Evolutionary conservation across 2,329 filamentous ascomycete species (phyloP).

Genomic region (Metarhizium guizhouense): DNA sequence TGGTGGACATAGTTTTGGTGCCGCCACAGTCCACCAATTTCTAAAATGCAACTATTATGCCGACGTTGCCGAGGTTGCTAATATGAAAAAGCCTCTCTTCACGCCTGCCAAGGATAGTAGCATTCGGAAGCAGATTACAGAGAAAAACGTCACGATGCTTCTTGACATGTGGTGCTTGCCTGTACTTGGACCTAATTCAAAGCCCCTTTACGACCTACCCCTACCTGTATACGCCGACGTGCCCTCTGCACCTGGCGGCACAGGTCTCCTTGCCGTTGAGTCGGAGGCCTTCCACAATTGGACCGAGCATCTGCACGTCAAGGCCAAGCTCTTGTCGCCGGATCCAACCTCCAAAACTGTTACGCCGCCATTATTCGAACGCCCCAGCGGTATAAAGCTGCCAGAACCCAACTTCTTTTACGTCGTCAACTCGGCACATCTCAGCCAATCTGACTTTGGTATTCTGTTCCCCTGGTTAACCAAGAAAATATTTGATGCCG

Average conservation of each 20-base stretch:
- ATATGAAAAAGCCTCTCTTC: constrained; percentile 51
- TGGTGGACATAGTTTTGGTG: constrained; percentile 75
- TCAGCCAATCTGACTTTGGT: constrained; percentile 78
- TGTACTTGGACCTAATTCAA: constrained; percentile 51
- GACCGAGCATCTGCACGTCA: constrained; percentile 61
- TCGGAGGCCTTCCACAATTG: constrained; percentile 75
- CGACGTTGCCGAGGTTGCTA: constrained; percentile 32
- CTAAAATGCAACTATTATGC: constrained; percentile 72
- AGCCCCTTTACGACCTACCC: constrained; percentile 60
- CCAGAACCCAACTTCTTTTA: constrained; percentile 64
- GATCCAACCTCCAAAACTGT: constrained; percentile 37
- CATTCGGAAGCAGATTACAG: constrained; percentile 58
- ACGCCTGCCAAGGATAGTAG: constrained; percentile 43
- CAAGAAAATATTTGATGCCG: constrained; percentile 46
- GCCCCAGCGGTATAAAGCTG: constrained; percentile 32
- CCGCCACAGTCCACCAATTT: constrained; percentile 64
- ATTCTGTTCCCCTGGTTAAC: constrained; percentile 68
- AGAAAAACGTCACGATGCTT: constrained; percentile 55
- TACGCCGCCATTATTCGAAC: constrained; percentile 30
- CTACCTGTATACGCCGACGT: constrained; percentile 56
- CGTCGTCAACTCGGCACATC: constrained; percentile 63
- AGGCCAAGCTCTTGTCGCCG: constrained; percentile 55
- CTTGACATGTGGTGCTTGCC: constrained; percentile 79
- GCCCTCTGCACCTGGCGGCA: constrained; percentile 41
- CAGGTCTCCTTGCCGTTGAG: constrained; percentile 59